Evolutionary conservation across 2,329 filamentous ascomycete genomes (phyloP).

Genomic region (Hypoxylon sp.): DNA sequence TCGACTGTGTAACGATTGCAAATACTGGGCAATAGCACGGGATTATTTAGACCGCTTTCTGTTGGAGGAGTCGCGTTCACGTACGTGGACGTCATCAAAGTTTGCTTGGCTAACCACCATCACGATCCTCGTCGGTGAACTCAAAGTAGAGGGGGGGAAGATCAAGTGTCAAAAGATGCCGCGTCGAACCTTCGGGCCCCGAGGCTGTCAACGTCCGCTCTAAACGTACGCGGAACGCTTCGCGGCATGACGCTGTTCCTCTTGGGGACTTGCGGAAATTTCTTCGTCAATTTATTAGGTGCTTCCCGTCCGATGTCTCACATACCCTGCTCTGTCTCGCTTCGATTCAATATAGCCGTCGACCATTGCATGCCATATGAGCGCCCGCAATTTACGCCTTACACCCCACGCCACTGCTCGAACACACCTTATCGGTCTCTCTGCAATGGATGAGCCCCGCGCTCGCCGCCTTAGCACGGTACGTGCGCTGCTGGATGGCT

Average conservation of each 20-base stretch:
- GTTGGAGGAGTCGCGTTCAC: slow-evolving; percentile 25
- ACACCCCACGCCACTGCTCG: slow-evolving; percentile 4
- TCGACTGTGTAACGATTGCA: neutral
- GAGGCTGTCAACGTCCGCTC: slow-evolving; percentile 25
- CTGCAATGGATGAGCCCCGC: slow-evolving; percentile 36
- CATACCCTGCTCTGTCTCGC: slow-evolving; percentile 27
- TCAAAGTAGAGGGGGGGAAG: slow-evolving; percentile 1
- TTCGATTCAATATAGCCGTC: slow-evolving; percentile 25
- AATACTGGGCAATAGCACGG: slow-evolving; percentile 7
- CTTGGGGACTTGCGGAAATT: slow-evolving; percentile 23
- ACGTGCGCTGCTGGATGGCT: slow-evolving; percentile 56
- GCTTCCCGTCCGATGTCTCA: slow-evolving; percentile 40
- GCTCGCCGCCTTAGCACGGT: slow-evolving; percentile 37
- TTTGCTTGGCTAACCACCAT: slow-evolving; percentile 18
- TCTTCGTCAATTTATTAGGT: slow-evolving; percentile 38
- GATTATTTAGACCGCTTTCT: slow-evolving; percentile 23
- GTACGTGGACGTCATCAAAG: slow-evolving; percentile 32
- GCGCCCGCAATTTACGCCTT: slow-evolving; percentile 15
- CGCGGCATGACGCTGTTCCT: slow-evolving; percentile 12
- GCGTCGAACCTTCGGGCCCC: slow-evolving; percentile 28
- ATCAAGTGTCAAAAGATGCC: slow-evolving; percentile 10
- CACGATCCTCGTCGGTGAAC: slow-evolving; percentile 21
- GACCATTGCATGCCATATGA: slow-evolving; percentile 26
- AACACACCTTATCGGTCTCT: slow-evolving; percentile 29
- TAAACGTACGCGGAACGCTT: slow-evolving; percentile 33